These are phyloP conservation scores for Diutina catenulata DNA, from an alignment of 1,139 yeast species.

Conservation along the genomic window DNA sequence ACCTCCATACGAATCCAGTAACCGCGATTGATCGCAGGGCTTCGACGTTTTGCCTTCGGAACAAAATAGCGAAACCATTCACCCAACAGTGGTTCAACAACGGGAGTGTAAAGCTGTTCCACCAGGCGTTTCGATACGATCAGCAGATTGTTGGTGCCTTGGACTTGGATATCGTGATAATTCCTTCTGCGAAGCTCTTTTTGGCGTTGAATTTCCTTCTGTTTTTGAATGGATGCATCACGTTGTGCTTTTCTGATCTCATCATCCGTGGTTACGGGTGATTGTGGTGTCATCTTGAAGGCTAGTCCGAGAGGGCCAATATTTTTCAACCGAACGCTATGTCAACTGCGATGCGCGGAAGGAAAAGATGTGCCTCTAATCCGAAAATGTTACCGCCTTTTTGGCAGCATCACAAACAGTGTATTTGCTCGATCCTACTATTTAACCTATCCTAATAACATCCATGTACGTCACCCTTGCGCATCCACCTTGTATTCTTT, in stretches of 20 bases:
- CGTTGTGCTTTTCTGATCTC: not conserved
- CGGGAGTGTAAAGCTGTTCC: conserved; percentile 45
- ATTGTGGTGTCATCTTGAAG: too few species aligned
- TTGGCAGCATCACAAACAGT: too few species aligned
- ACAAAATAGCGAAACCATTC: conserved; percentile 52
- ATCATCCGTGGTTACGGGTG: too few species aligned
- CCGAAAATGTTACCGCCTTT: too few species aligned
- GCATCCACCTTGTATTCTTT: conserved; percentile 1
- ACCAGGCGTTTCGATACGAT: conserved; percentile 77
- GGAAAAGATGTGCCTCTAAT: too few species aligned
- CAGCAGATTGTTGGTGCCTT: conserved; percentile 76
- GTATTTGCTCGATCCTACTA: too few species aligned
- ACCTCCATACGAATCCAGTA: conserved; percentile 77
- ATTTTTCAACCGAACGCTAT: not conserved
- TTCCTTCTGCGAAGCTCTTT: conserved; percentile 36
- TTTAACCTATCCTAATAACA: too few species aligned
- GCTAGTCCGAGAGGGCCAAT: too few species aligned
- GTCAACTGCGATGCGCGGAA: not conserved
- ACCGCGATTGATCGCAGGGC: conserved; percentile 76
- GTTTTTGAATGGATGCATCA: too few species aligned
- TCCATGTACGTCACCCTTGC: not conserved
- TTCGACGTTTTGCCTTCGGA: conserved; percentile 52
- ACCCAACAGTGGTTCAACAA: conserved; percentile 25
- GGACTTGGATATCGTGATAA: conserved; percentile 54
- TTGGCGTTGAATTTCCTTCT: conserved; percentile 10